These are phyloP conservation scores for Vanrija humicola DNA, from an alignment of 1,284 basidiomycete species.

Conservation along the genomic window DNA sequence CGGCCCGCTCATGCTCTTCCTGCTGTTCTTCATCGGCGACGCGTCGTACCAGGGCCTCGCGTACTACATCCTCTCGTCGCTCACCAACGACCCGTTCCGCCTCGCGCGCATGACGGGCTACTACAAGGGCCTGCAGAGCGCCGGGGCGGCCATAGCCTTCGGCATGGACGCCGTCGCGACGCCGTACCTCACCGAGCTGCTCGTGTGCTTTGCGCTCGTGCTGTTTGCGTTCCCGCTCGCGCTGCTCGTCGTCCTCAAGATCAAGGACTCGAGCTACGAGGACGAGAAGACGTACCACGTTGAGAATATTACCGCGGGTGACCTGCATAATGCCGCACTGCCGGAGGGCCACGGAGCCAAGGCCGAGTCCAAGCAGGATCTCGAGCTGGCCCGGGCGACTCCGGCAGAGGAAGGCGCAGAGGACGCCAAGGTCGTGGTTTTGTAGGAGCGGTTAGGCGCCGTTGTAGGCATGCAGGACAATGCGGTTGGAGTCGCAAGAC, in stretches of 20 bases:
- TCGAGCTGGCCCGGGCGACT: too few species aligned
- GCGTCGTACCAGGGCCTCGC: slow-evolving; percentile 47
- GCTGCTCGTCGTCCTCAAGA: slow-evolving; percentile 26
- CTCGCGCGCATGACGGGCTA: slow-evolving; percentile 48
- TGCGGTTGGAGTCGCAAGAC: too few species aligned
- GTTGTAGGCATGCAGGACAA: too few species aligned
- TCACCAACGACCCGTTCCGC: slow-evolving; percentile 35
- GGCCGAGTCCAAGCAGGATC: not conserved
- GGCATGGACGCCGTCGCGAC: slow-evolving; percentile 54
- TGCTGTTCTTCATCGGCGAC: slow-evolving; percentile 43
- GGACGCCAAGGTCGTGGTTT: too few species aligned
- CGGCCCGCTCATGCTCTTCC: slow-evolving; percentile 13
- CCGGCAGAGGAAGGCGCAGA: too few species aligned
- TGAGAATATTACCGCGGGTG: slow-evolving; percentile 25
- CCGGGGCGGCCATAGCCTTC: slow-evolving; percentile 51
- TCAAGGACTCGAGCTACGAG: slow-evolving; percentile 35
- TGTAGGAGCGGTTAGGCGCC: too few species aligned
- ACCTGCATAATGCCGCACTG: slow-evolving; percentile 25
- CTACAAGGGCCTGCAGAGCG: slow-evolving; percentile 47
- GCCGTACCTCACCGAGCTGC: slow-evolving; percentile 36
- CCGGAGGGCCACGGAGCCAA: slow-evolving; percentile 28
- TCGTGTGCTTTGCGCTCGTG: slow-evolving; percentile 36
- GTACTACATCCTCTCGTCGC: slow-evolving; percentile 34
- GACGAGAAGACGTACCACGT: slow-evolving; percentile 27
- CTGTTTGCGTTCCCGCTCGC: slow-evolving; percentile 34